Evolutionary conservation across 108 stramenopile genomes (phyloP), one percentile per base, ranked within the genome.

Genomic region (Aurantiochytrium sp.): DNA sequence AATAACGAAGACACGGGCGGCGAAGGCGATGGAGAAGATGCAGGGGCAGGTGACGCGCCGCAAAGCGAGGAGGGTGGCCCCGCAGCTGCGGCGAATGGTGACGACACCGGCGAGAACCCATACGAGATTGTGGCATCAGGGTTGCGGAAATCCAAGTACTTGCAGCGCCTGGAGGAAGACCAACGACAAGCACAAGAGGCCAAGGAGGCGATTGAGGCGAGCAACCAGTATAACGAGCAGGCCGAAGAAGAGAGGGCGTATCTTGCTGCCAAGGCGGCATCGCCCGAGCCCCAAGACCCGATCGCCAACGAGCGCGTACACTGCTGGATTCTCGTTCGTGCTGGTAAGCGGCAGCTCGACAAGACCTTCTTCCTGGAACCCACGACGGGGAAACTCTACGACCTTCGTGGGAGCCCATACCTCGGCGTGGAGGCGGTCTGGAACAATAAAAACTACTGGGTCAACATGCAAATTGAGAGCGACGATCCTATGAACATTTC

Each of bases 381-480:
- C 5, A 92, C 96, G 0, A 96, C 96, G 3, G 96, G 96, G 16
- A 64, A 88, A 5, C 58, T 92, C 12, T 96, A 94, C 88, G 58
- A 88, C 10, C 29, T 72, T 10, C 87, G 90, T 5, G 51, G 21
- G 19, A 59, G 76, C 10, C 96, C 96, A 14, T 96, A 96, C 88
- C 58, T 59, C 3, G 58, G 90, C 60, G 87, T 96, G 0, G 95
- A 94, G 60, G 91, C 91, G 21, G 87, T 95, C 4, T 97, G 94
- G 72, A 96, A 96, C 91, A 53, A 93, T 29, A 91, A 92, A 53
- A 97, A 96, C 89, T 94, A 89, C 71, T 96, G 95, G 94, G 93
- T 96, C 18, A 96, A 96, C 92, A 93, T 90, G 91, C 91, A 90
- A 57, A 57, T 5, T n/a, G 76, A 5, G 14, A 2, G 16, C 47